Base-by-base conservation (phyloP, 495 filamentous ascomycete genomes). In the Penicillium paxilli region DNA sequence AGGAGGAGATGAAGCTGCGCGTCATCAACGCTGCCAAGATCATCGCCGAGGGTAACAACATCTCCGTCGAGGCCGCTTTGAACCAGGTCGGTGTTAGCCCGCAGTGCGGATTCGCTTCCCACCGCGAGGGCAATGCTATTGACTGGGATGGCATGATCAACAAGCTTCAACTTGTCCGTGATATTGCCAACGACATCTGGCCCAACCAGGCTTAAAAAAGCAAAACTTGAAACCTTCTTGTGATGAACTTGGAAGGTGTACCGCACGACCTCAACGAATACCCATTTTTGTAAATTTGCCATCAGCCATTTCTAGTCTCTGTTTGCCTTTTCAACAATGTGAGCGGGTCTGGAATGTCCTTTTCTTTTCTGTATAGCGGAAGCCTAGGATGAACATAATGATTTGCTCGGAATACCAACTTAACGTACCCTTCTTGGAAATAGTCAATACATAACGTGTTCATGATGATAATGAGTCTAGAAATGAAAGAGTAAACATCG, bases 91-190 rank as follows among this genome's bases (percentile, higher is more conserved):
- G 79, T 56, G 80, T 91, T 38, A 88, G 84, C 67, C 89, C 88
- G 0, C 88, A 92, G 75, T 92, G 89, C 69, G 89, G 89, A 9
- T 92, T 92, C 67, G 87, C 86, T 40, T 88, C 83, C 17, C 86
- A 89, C 62, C 79, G 81, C 54, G 83, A 75, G 56, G 88, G 87
- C 0, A 90, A 90, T 54, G 79, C 80, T 11, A 73, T 90, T 28
- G 79, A 76, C 38, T 69, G 79, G 52, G 76, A 87, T 8, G 86
- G 87, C 35, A 85, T 90, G 86, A 82, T 86, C 60, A 80, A 77
- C 58, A 91, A 90, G 73, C 64, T 91, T 53, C 73, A 76, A 46
- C 64, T 90, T 26, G 84, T 90, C 23, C 78, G 86, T 42, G 77
- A 86, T 58, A 81, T 91, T 63, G 86, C 87, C 25, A 79, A 90